These are phyloP conservation scores for Termitomyces sp. DNA, from an alignment of 768 basidiomycete genomes.

Conservation along the genomic window DNA sequence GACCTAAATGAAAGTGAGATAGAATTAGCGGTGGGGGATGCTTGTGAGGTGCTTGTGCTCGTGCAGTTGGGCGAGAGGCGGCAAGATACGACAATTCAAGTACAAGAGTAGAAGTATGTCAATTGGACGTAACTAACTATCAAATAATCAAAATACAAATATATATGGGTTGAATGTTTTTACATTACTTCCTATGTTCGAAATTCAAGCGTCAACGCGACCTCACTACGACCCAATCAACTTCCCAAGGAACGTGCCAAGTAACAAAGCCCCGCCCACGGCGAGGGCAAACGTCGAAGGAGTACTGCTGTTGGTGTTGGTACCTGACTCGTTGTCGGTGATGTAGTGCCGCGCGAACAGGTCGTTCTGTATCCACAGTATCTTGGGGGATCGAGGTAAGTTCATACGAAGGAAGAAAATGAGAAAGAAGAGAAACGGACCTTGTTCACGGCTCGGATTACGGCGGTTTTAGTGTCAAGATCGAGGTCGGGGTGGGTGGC, in stretches of 20 bases:
- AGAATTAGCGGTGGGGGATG: too few species aligned
- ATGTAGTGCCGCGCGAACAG: conserved; percentile 19
- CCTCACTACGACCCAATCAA: too few species aligned
- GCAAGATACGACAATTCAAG: too few species aligned
- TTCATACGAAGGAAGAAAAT: not conserved
- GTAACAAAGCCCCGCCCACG: not conserved
- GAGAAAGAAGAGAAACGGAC: conserved; percentile 18
- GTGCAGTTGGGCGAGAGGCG: too few species aligned
- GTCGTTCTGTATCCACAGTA: conserved; percentile 48
- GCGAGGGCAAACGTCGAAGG: not conserved
- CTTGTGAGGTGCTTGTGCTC: too few species aligned
- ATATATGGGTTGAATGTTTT: too few species aligned
- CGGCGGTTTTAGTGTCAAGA: conserved; percentile 34
- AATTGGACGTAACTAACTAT: too few species aligned
- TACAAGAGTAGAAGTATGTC: too few species aligned
- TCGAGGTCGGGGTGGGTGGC: conserved; percentile 34
- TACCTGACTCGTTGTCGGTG: not conserved
- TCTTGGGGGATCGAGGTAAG: conserved; percentile 20
- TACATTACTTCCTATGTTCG: too few species aligned
- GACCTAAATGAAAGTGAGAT: conserved; percentile 48
- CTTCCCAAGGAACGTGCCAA: not conserved
- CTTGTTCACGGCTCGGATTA: conserved; percentile 42
- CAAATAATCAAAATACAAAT: too few species aligned
- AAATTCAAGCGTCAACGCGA: too few species aligned
- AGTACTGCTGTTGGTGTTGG: not conserved